phyloP scores from a whole-genome alignment of 148 eudicot genomes.

The Fallopia convolvulus region DNA sequence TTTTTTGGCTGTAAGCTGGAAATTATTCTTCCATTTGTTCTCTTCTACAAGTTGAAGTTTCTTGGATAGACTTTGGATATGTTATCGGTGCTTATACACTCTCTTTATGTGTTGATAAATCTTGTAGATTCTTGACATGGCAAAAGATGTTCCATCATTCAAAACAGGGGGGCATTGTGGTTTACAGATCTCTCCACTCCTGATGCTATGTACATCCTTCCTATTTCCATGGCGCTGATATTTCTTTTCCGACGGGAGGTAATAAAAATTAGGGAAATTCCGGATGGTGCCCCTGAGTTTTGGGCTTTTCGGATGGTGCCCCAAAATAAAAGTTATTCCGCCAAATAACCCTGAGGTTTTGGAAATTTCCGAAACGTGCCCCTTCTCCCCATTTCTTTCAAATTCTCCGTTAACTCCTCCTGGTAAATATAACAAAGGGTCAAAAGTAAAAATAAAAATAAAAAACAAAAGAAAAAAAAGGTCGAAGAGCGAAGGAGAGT shows the following conservation, averaged over 20 bases:
- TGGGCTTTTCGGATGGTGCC: too few species aligned
- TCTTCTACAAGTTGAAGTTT: background rate
- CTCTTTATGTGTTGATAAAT: background rate
- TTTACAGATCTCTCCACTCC: slow-evolving; percentile 77
- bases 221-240: slow-evolving; percentile 26
- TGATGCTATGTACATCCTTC: slow-evolving; percentile 56
- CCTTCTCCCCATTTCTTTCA: too few species aligned
- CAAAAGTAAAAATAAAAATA: too few species aligned
- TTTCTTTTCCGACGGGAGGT: background rate
- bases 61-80: background rate
- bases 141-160: slow-evolving; percentile 72
- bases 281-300: too few species aligned
- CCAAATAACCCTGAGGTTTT: too few species aligned
- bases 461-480: too few species aligned
- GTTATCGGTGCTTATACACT: background rate
- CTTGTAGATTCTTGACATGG: slow-evolving; percentile 66
- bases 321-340: too few species aligned
- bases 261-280: background rate
- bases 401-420: too few species aligned
- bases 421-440: too few species aligned
- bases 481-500: too few species aligned
- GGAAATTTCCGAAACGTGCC: too few species aligned
- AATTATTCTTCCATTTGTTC: background rate
- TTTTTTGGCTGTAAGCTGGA: slow-evolving; percentile 66
- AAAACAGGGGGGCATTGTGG: slow-evolving; percentile 71